These are phyloP conservation scores for Salix koriyanagi DNA, from an alignment of 345 rosid species.

Conservation along the genomic window DNA sequence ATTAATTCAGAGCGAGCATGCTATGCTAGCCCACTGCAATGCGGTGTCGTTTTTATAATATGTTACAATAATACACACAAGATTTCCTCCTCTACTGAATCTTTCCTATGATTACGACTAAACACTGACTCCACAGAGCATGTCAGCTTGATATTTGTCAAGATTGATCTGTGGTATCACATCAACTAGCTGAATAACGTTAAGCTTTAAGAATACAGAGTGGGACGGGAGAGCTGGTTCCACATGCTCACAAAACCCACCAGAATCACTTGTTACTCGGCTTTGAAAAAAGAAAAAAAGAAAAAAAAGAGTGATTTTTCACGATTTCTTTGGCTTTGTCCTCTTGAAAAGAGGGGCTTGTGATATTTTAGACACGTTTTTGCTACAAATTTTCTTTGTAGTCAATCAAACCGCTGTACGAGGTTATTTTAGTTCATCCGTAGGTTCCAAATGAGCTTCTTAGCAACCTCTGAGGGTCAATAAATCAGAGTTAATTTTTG, in stretches of 20 bases:
- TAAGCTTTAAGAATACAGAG: not conserved
- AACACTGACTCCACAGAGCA: not conserved
- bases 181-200: not conserved
- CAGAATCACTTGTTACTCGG: not conserved
- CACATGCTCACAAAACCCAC: not conserved
- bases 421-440: no score
- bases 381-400: not conserved
- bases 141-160: conserved; percentile 2
- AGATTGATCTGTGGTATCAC: not conserved
- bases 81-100: not conserved
- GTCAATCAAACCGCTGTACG: not conserved
- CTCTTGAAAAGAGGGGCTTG: not conserved
- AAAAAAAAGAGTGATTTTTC: not conserved
- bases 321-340: not conserved
- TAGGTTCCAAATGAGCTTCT: not conserved
- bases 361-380: not conserved
- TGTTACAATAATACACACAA: not conserved
- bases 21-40: not conserved
- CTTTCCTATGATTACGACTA: not conserved
- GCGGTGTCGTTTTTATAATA: no score
- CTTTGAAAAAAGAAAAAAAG: not conserved
- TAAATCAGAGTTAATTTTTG: not conserved
- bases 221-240: not conserved
- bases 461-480: not conserved
- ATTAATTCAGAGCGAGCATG: not conserved